A percentile compares a stretch with the other conserved stretches of the same genome.
These are phyloP conservation scores for Fusarium multiceps DNA, from an alignment of 2,329 filamentous ascomycete species.

Conservation along the genomic window DNA sequence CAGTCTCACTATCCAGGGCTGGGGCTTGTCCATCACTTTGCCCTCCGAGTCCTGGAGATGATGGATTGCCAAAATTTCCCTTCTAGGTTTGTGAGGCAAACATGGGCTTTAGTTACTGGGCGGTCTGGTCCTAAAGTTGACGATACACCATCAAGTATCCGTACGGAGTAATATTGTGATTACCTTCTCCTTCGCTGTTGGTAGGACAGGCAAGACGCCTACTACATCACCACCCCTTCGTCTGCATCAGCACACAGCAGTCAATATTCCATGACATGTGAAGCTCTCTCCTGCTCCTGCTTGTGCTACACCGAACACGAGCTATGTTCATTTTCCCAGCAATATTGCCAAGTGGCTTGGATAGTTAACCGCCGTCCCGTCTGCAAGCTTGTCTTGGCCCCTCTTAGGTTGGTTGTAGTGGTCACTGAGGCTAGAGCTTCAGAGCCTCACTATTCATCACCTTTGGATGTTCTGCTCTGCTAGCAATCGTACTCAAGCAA, in stretches of 20 bases:
- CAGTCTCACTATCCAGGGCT: slow-evolving; percentile 14
- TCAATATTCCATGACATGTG: slow-evolving; percentile 5
- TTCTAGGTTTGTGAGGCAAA: background rate
- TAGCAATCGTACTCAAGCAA: background rate
- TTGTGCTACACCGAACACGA: slow-evolving; percentile 34
- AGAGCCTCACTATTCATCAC: slow-evolving; percentile 16
- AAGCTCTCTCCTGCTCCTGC: background rate
- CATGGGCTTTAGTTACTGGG: background rate
- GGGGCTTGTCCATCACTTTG: slow-evolving; percentile 19
- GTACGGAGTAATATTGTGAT: background rate
- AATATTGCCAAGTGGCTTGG: slow-evolving; percentile 6
- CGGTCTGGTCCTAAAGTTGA: background rate
- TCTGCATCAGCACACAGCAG: slow-evolving; percentile 12
- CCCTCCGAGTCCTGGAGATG: background rate
- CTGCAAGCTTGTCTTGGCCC: background rate
- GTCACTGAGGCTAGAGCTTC: slow-evolving; percentile 1
- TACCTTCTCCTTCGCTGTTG: background rate
- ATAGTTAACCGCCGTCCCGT: slow-evolving; percentile 9
- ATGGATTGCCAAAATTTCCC: background rate
- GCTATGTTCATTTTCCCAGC: background rate
- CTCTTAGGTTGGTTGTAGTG: background rate
- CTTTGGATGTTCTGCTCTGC: background rate
- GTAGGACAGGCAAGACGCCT: slow-evolving; percentile 23
- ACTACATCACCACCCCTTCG: slow-evolving; percentile 3
- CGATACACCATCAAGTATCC: background rate